Conservation (phyloP, 2,329 filamentous ascomycete species). For the Aspergillus aculeatus region DNA sequence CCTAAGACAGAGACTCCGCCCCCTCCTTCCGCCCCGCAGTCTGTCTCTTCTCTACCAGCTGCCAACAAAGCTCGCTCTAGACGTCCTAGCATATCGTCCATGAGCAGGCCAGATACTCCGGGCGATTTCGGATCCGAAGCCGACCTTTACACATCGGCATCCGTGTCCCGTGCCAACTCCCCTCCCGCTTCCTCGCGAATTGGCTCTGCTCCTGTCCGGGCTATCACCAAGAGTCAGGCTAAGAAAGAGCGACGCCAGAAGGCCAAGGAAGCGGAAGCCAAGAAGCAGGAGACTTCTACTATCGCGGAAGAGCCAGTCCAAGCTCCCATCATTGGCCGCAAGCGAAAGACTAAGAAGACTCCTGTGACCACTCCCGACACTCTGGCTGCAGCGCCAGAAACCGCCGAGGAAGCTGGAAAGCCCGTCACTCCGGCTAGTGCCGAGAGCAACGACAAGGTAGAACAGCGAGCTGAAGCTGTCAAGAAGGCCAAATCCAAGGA, state of each 20-base stretch:
- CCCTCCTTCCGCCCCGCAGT: conserved; percentile 31
- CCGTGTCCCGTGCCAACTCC: conserved; percentile 60
- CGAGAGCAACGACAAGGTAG: conserved; percentile 22
- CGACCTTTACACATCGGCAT: conserved; percentile 58
- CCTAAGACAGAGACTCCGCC: conserved; percentile 50
- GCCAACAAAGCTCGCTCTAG: conserved; percentile 34
- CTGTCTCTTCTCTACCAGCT: conserved; percentile 31
- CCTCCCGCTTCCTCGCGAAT: conserved; percentile 54
- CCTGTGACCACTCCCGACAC: conserved; percentile 27
- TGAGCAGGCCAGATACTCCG: conserved; percentile 60
- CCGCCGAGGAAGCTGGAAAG: conserved; percentile 16
- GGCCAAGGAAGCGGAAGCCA: conserved; percentile 46
- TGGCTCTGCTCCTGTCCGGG: conserved; percentile 58
- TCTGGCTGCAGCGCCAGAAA: conserved; percentile 12
- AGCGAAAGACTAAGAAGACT: conserved; percentile 58
- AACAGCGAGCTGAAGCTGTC: conserved; percentile 12
- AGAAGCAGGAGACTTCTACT: conserved; percentile 42
- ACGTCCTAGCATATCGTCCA: conserved; percentile 51
- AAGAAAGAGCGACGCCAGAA: conserved; percentile 59
- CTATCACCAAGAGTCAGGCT: conserved; percentile 61
- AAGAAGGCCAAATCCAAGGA: conserved; percentile 29
- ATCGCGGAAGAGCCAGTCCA: conserved; percentile 53
- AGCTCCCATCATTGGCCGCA: conserved; percentile 62
- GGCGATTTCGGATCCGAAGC: conserved; percentile 60
- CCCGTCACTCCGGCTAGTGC: conserved; percentile 13